Conservation (phyloP, 2,329 filamentous ascomycete species). For the Diaporthe velutina region DNA sequence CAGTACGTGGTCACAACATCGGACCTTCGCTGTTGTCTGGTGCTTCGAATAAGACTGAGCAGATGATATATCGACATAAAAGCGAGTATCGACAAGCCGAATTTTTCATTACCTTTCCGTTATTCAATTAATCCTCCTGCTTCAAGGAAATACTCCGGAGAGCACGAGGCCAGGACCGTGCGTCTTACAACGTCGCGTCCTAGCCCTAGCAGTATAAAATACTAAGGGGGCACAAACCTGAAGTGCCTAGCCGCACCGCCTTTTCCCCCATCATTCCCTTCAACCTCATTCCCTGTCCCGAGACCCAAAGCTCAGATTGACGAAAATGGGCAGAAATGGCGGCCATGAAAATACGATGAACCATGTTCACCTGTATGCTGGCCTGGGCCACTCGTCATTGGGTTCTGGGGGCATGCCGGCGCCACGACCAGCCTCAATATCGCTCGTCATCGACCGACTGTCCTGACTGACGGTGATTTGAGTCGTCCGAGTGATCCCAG, state of each 20-base stretch:
- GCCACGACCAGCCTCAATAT: background rate
- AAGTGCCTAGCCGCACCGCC: background rate
- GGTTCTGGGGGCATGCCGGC: background rate
- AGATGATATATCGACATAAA: background rate
- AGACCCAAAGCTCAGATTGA: background rate
- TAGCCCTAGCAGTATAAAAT: background rate
- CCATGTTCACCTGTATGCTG: background rate
- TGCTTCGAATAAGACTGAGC: background rate
- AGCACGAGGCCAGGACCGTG: background rate
- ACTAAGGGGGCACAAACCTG: background rate
- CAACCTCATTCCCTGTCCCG: background rate
- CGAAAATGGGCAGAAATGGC: no score
- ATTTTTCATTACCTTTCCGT: background rate
- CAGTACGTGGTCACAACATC: background rate
- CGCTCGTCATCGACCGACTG: background rate
- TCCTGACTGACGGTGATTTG: constrained; percentile 21
- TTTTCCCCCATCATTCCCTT: background rate
- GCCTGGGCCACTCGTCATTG: constrained; percentile 17
- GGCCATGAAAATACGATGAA: background rate
- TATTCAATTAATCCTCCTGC: background rate
- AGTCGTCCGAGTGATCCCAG: constrained; percentile 32
- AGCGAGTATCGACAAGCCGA: background rate
- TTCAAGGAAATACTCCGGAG: background rate
- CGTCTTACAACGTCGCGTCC: background rate
- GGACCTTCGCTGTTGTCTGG: no score